phyloP scores from a whole-genome alignment of 352 stramenopile species.

The Phytophthora uliginosa region DNA sequence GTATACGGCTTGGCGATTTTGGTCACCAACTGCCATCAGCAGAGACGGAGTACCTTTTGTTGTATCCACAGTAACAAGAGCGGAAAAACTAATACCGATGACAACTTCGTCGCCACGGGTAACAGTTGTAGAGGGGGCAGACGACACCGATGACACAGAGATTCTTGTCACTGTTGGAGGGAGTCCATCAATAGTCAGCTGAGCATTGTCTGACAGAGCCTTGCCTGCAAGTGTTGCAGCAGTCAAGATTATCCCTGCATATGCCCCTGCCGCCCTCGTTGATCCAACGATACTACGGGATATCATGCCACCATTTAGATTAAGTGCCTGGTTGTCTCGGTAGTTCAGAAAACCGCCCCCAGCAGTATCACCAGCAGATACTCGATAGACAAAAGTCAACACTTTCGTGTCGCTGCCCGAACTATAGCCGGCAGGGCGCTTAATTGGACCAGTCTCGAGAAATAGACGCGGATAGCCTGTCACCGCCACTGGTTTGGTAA shows the following conservation, averaged over 20 bases:
- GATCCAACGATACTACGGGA: conserved; percentile 37
- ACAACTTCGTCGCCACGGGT: conserved; percentile 51
- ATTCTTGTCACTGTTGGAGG: conserved; percentile 58
- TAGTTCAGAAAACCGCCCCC: conserved; percentile 74
- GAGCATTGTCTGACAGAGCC: conserved; percentile 55
- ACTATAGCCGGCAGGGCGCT: conserved; percentile 72
- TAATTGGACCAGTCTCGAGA: conserved; percentile 77
- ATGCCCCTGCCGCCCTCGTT: neutral
- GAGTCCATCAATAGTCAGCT: conserved; percentile 63
- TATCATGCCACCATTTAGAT: conserved; percentile 79
- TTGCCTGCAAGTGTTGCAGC: conserved; percentile 46
- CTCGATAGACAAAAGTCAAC: conserved; percentile 81
- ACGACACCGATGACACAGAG: conserved; percentile 48
- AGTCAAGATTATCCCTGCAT: conserved; percentile 53
- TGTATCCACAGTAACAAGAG: conserved; percentile 62
- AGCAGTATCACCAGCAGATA: conserved; percentile 68
- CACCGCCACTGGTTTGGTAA: conserved; percentile 84
- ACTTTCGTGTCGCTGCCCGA: conserved; percentile 68
- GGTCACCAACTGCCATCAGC: conserved; percentile 62
- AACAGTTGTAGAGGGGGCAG: conserved; percentile 50
- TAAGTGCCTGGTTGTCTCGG: conserved; percentile 61
- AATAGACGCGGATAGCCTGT: conserved; percentile 73
- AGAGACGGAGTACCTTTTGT: conserved; percentile 67
- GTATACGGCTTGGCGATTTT: conserved; percentile 76
- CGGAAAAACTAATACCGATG: conserved; percentile 77